These are phyloP conservation scores for Hypoxylon sp. DNA, from an alignment of 2,329 filamentous ascomycete genomes.

Conservation along the genomic window DNA sequence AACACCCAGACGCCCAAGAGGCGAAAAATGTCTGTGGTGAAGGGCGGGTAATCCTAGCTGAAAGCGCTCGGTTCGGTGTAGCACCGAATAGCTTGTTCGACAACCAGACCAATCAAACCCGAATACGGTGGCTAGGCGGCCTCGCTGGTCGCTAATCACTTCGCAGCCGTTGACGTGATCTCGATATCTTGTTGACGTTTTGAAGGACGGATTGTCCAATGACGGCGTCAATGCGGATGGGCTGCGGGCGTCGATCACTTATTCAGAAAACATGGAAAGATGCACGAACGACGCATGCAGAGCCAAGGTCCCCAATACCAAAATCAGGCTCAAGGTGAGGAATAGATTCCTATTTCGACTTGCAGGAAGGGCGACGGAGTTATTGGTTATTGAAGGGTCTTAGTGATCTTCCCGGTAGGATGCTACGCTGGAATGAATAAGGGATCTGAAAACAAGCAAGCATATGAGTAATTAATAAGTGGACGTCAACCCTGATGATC, in stretches of 20 bases:
- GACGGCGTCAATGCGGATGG: conserved; percentile 29
- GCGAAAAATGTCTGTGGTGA: conserved; percentile 30
- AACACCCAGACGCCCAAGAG: conserved; percentile 31
- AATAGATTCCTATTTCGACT: conserved; percentile 4
- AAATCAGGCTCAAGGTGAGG: conserved; percentile 22
- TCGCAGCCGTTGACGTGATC: conserved; percentile 43
- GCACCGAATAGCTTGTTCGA: conserved; percentile 47
- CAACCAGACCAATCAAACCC: conserved; percentile 44
- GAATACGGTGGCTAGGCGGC: conserved; percentile 24
- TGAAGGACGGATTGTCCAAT: conserved; percentile 47
- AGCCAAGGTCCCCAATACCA: conserved; percentile 18
- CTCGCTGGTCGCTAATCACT: conserved; percentile 44
- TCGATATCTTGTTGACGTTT: conserved; percentile 47
- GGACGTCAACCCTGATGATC: conserved; percentile 12
- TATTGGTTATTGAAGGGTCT: conserved; percentile 8
- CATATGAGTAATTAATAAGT: conserved; percentile 2
- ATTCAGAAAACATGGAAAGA: conserved; percentile 24
- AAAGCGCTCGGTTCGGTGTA: conserved; percentile 44
- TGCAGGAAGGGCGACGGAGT: conserved; percentile 15
- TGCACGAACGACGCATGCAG: conserved; percentile 34
- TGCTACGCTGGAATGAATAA: conserved; percentile 24
- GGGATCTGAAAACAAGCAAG: conserved; percentile 31
- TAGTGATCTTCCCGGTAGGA: conserved; percentile 14
- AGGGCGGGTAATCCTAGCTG: conserved; percentile 46
- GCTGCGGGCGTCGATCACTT: conserved; percentile 32